These are phyloP conservation scores for Arctostaphylos glauca DNA, from an alignment of 148 eudicot species.

Conservation along the genomic window DNA sequence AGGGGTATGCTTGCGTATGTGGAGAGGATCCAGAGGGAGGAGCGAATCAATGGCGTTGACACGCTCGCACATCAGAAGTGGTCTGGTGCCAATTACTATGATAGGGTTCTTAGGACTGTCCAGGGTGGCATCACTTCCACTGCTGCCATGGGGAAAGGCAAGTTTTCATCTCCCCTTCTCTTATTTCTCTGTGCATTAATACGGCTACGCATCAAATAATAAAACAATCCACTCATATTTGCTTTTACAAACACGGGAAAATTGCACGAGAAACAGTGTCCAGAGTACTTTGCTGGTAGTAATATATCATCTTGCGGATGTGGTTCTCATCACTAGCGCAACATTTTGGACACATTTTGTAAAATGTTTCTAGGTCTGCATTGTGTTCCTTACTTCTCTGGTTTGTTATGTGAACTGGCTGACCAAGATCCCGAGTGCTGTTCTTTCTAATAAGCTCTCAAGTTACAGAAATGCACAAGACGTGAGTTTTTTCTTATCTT, in stretches of 20 bases:
- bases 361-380: not conserved
- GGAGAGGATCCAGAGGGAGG: conserved; percentile 80
- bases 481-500: not conserved
- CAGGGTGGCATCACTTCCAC: conserved; percentile 89
- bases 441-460: not conserved
- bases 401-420: not conserved
- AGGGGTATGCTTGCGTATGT: conserved; percentile 84
- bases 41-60: conserved; percentile 64
- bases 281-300: not conserved
- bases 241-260: not conserved
- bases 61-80: conserved; percentile 85
- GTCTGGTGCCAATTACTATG: conserved; percentile 90
- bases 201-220: not conserved
- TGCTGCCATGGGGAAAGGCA: conserved; percentile 90
- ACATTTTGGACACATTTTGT: not conserved
- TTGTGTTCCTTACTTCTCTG: not conserved
- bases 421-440: not conserved
- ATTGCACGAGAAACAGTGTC: not conserved
- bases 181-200: not conserved
- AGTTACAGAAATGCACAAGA: not conserved
- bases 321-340: not conserved
- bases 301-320: not conserved
- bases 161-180: not conserved
- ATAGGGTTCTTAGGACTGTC: conserved; percentile 72
- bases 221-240: not conserved